Evolutionary conservation across 805 yeast species (phyloP).

Genomic region (Pichia eremophila): DNA sequence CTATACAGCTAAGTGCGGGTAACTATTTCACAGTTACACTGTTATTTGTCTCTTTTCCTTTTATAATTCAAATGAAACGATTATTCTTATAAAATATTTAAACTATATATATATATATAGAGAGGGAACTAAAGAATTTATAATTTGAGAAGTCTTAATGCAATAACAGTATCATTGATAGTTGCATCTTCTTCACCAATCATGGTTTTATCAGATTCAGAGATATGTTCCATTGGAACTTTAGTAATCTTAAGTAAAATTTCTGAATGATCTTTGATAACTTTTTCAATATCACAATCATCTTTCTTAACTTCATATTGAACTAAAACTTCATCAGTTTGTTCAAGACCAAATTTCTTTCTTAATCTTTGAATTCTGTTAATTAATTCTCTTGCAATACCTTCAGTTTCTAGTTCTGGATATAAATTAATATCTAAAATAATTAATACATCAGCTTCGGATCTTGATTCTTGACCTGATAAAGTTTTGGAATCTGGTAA

Average conservation of each 20-base stretch:
- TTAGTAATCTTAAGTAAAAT: constrained; percentile 73
- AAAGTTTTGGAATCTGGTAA: constrained; percentile 58
- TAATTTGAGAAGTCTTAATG: constrained; percentile 66
- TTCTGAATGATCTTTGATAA: constrained; percentile 55
- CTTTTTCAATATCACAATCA: constrained; percentile 52
- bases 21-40: too few relatives aligned
- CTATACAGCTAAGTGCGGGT: too few relatives aligned
- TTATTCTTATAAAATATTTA: background rate
- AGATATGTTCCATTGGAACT: constrained; percentile 42
- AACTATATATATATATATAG: background rate
- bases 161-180: constrained; percentile 70
- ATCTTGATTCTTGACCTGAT: constrained; percentile 76
- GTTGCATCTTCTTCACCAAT: constrained; percentile 85
- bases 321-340: constrained; percentile 90
- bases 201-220: constrained; percentile 35
- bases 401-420: constrained; percentile 85
- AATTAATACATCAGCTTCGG: constrained; percentile 82
- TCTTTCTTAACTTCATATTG: constrained; percentile 68
- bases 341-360: constrained; percentile 89
- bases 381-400: constrained; percentile 90
- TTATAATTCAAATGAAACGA: too few relatives aligned
- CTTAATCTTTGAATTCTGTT: constrained; percentile 97
- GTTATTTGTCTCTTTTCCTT: background rate
- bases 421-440: constrained; percentile 82
- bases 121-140: constrained; percentile 18